These are phyloP conservation scores for Mycogone perniciosa DNA, from an alignment of 2,329 filamentous ascomycete genomes.

Conservation along the genomic window DNA sequence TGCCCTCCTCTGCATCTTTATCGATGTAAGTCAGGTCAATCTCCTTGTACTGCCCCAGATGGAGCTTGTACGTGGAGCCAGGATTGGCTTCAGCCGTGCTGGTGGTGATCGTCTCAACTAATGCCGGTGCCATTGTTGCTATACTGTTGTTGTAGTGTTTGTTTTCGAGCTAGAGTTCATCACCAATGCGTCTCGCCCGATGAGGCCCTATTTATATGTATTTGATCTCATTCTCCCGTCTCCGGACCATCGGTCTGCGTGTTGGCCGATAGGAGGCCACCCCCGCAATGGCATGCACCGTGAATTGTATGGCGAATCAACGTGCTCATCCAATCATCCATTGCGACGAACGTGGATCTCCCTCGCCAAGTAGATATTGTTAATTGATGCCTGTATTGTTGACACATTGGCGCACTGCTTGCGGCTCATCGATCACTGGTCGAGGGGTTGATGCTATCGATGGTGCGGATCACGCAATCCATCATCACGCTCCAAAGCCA, in stretches of 20 bases:
- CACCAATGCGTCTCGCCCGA: no score
- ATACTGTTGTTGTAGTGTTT: no score
- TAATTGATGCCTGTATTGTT: neutral
- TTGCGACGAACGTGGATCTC: neutral
- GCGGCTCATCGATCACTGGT: neutral
- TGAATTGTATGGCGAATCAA: slow-evolving; percentile 11
- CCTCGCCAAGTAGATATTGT: neutral
- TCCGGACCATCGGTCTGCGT: neutral
- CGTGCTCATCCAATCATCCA: slow-evolving; percentile 7
- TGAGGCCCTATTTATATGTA: neutral
- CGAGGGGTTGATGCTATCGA: slow-evolving; percentile 12
- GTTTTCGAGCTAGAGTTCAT: no score
- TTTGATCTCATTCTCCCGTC: neutral
- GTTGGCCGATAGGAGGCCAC: slow-evolving; percentile 4
- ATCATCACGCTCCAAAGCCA: neutral
- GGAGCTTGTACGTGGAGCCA: slow-evolving; percentile 18
- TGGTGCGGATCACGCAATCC: slow-evolving; percentile 14
- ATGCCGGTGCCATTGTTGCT: slow-evolving; percentile 20
- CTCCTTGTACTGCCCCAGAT: slow-evolving; percentile 27
- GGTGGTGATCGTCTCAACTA: slow-evolving; percentile 13
- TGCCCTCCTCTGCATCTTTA: slow-evolving; percentile 23
- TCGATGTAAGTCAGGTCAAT: slow-evolving; percentile 22
- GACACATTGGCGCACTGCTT: neutral
- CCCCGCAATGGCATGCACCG: slow-evolving; percentile 13
- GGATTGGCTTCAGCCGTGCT: slow-evolving; percentile 11